These are phyloP conservation scores for Annulohypoxylon stygium DNA, from an alignment of 495 filamentous ascomycete species.

Conservation along the genomic window DNA sequence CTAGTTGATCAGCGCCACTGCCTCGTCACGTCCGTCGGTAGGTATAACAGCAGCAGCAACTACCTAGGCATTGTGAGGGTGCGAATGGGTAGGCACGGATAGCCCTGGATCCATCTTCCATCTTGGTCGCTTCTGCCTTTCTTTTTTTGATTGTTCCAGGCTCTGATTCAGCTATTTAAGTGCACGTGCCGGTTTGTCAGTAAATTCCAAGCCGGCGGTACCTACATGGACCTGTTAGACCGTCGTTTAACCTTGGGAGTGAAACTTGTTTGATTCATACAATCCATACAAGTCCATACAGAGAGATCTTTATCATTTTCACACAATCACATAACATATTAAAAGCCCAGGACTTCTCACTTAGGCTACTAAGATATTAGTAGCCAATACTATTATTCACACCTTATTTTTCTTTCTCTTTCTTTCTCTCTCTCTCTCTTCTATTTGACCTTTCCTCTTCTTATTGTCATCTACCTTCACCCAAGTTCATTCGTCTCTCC, in stretches of 20 bases:
- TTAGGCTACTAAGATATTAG: no score
- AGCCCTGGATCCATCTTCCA: neutral
- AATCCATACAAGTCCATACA: neutral
- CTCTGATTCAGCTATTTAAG: neutral
- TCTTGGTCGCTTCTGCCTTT: neutral
- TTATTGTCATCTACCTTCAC: neutral
- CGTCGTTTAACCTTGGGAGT: slow-evolving; percentile 5
- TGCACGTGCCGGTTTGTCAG: slow-evolving; percentile 9
- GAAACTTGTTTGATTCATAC: neutral
- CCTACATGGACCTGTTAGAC: slow-evolving; percentile 9
- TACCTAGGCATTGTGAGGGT: neutral
- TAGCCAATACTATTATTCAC: neutral
- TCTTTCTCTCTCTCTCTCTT: neutral
- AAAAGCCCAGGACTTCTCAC: neutral
- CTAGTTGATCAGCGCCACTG: slow-evolving; percentile 25
- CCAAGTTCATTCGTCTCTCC: neutral
- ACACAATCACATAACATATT: neutral
- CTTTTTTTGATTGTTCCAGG: slow-evolving; percentile 5
- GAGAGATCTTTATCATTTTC: neutral
- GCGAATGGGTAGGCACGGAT: neutral
- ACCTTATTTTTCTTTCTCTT: neutral
- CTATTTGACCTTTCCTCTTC: neutral
- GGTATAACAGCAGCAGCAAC: neutral
- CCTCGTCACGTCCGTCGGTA: neutral
- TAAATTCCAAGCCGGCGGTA: slow-evolving; percentile 6